Percentiles rank a stretch among this genome's conserved stretches.
These are phyloP conservation scores for Euphorbia schlechtendalii DNA, from an alignment of 441 rosid species.

Conservation along the genomic window DNA sequence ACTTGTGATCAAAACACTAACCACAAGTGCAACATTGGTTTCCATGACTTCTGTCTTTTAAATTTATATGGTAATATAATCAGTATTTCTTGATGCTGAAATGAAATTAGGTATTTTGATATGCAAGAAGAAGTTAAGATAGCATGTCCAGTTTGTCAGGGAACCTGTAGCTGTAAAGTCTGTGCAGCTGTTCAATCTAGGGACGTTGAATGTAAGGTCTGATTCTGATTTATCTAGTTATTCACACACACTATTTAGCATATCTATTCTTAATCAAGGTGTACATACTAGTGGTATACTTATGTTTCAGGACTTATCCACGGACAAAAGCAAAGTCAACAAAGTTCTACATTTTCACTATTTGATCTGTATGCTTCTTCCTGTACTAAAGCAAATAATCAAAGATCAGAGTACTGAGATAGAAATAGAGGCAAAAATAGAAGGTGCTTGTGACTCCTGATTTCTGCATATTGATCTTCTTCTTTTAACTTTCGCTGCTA, in stretches of 20 bases:
- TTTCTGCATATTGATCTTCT: constrained; percentile 15
- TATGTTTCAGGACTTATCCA: constrained; percentile 52
- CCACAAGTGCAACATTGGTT: background rate
- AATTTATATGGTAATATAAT: constrained; percentile 7
- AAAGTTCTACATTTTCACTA: constrained; percentile 81
- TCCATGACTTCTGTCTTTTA: background rate
- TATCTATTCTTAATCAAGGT: constrained; percentile 16
- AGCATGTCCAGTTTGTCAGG: constrained; percentile 81
- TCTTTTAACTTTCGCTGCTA: constrained; percentile 3
- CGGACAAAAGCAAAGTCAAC: constrained; percentile 52
- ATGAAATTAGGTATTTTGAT: constrained; percentile 48
- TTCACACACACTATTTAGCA: constrained; percentile 4
- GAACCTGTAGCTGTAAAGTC: constrained; percentile 72
- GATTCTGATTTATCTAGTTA: constrained; percentile 30
- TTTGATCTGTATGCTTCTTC: constrained; percentile 92
- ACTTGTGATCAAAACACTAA: constrained; percentile 1
- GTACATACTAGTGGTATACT: constrained; percentile 14
- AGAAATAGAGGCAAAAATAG: constrained; percentile 59
- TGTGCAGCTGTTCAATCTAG: constrained; percentile 52
- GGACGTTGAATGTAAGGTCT: constrained; percentile 77
- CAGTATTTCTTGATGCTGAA: constrained; percentile 15
- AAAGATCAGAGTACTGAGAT: constrained; percentile 56
- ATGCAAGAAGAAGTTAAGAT: constrained; percentile 64
- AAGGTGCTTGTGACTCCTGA: constrained; percentile 36
- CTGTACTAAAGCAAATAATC: constrained; percentile 70